A percentile compares a stretch with the other conserved stretches of the same genome.
Conservation (phyloP, 768 basidiomycete genomes). For the Suillus ampliporus region DNA sequence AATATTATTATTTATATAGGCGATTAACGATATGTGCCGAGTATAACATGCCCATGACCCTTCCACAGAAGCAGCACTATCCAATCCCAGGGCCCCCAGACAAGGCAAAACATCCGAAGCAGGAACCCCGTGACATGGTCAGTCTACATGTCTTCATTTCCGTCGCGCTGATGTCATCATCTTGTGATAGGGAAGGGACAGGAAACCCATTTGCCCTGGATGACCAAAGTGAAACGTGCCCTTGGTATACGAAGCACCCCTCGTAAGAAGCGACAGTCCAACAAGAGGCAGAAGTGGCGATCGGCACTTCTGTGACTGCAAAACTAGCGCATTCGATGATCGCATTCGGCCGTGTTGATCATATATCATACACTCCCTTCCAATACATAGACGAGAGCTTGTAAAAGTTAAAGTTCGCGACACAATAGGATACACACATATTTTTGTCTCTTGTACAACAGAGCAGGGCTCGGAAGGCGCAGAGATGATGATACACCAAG, state of each 20-base stretch:
- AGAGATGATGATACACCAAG: conserved; percentile 13
- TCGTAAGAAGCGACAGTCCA: conserved; percentile 22
- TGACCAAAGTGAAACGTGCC: conserved; percentile 56
- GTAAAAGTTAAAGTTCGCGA: conserved; percentile 17
- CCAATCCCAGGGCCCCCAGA: conserved; percentile 57
- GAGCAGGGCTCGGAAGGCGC: conserved; percentile 11
- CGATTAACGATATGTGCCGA: conserved; percentile 4
- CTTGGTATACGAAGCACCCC: conserved; percentile 57
- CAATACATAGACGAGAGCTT: conserved; percentile 6
- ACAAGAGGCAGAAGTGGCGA: background rate
- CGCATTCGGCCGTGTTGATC: background rate
- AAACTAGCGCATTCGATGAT: background rate
- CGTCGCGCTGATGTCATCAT: conserved; percentile 6
- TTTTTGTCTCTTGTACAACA: conserved; percentile 27
- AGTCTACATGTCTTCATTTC: conserved; percentile 21
- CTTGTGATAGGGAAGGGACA: conserved; percentile 44
- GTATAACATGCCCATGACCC: conserved; percentile 19
- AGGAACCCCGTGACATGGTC: conserved; percentile 52
- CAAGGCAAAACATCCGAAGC: conserved; percentile 51
- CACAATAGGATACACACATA: conserved; percentile 28
- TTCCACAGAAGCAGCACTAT: conserved; percentile 48
- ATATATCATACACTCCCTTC: background rate
- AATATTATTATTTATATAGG: background rate
- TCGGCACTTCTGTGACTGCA: background rate
- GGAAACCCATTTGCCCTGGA: conserved; percentile 51